Percentiles rank a stretch among this genome's conserved stretches.
Evolutionary conservation across 2,329 filamentous ascomycete genomes (phyloP).

Genomic region (Fusarium keratoplasticum): DNA sequence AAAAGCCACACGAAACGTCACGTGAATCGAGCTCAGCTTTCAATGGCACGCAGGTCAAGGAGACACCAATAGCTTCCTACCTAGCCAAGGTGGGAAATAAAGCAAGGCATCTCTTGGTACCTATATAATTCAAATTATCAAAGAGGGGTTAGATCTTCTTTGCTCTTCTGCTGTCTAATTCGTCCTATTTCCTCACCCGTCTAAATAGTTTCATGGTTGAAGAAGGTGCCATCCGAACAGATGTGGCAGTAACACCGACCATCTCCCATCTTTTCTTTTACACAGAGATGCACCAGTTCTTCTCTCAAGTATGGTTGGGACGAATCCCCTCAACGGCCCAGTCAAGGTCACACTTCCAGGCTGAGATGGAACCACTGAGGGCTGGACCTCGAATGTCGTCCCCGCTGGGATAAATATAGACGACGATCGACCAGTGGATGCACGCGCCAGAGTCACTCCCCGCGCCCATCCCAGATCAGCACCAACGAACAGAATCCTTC

Average conservation of each 20-base stretch:
- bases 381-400: conserved; percentile 1
- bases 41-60: not conserved
- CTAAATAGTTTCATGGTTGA: not conserved
- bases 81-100: not conserved
- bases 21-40: not conserved
- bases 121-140: not conserved
- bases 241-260: not conserved
- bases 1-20: not conserved
- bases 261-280: not conserved
- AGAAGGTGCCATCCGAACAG: not conserved
- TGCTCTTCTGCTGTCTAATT: not conserved
- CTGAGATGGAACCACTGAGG: conserved; percentile 15
- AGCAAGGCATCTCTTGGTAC: not conserved
- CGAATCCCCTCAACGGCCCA: not conserved
- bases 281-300: not conserved
- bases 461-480: conserved; percentile 15
- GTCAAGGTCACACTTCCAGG: conserved; percentile 6
- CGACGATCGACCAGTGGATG: conserved; percentile 19
- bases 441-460: conserved; percentile 14
- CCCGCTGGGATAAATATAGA: conserved; percentile 32
- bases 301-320: not conserved
- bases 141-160: not conserved
- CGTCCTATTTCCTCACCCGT: not conserved
- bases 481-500: conserved; percentile 19
- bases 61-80: not conserved